Evolutionary conservation across 108 stramenopile species (phyloP).

Genomic region (Cyclotella sp.): DNA sequence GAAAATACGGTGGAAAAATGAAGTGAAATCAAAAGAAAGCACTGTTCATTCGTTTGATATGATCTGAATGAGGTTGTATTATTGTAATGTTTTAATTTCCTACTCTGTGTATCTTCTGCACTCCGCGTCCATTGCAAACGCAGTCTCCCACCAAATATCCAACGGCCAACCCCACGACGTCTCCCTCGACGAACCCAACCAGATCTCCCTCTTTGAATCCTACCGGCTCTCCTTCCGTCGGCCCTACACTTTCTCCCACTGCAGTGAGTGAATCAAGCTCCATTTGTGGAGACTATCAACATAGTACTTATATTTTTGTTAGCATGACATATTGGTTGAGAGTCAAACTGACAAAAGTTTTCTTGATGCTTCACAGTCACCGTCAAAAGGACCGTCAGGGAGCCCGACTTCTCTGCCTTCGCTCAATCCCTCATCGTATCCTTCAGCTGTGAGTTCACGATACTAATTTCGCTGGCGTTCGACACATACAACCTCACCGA

Average conservation of each 20-base stretch:
- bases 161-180: not conserved
- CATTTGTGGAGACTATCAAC: not conserved
- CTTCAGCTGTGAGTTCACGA: not conserved
- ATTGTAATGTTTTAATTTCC: not conserved
- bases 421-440: not conserved
- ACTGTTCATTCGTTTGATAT: too few relatives aligned
- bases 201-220: not conserved
- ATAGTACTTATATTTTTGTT: not conserved
- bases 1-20: too few relatives aligned
- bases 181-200: not conserved
- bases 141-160: conserved; percentile 4
- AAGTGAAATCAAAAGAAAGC: too few relatives aligned
- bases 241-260: conserved; percentile 6
- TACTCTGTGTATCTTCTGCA: not conserved
- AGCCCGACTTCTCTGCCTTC: not conserved
- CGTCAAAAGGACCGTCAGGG: not conserved
- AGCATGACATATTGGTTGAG: not conserved
- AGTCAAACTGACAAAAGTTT: not conserved
- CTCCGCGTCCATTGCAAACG: not conserved
- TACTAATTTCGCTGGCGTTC: not conserved
- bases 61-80: too few relatives aligned
- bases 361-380: not conserved
- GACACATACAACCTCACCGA: not conserved
- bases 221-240: not conserved
- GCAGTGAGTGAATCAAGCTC: not conserved